Evolutionary conservation across 805 yeast genomes (phyloP).

Genomic region (Jamesozyma rosinii): DNA sequence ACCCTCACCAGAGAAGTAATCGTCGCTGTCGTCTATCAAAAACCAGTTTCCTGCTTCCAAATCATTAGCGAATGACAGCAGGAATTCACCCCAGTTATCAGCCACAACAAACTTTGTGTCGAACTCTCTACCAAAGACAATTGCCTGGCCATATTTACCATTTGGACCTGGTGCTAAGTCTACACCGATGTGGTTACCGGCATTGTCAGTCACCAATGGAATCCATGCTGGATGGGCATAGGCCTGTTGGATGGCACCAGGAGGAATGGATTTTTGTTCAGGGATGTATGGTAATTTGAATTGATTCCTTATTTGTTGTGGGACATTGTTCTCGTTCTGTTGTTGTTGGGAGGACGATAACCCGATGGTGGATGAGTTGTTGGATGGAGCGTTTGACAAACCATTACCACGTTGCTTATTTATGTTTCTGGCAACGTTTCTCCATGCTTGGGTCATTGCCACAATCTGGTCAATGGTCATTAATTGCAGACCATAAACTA

Average conservation of each 20-base stretch:
- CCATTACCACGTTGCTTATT: constrained; percentile 17
- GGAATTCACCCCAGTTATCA: constrained; percentile 80
- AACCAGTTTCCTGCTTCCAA: constrained; percentile 75
- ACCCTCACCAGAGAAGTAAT: constrained; percentile 64
- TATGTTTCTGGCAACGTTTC: constrained; percentile 49
- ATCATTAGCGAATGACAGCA: constrained; percentile 76
- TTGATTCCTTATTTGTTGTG: constrained; percentile 15
- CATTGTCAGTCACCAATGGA: constrained; percentile 78
- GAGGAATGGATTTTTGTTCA: constrained; percentile 65
- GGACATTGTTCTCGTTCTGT: neutral
- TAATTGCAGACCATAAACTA: constrained; percentile 71
- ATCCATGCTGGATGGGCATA: constrained; percentile 92
- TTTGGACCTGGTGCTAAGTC: constrained; percentile 75
- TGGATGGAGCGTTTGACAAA: constrained; percentile 13
- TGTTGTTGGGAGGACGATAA: constrained; percentile 2
- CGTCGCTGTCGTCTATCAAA: constrained; percentile 56
- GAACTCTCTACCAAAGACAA: constrained; percentile 86
- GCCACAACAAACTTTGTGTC: constrained; percentile 85
- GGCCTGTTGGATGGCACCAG: constrained; percentile 56
- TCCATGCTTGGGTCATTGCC: constrained; percentile 79
- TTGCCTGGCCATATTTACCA: constrained; percentile 86
- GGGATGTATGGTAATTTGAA: constrained; percentile 38
- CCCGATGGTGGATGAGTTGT: constrained; percentile 7
- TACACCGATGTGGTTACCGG: constrained; percentile 85
- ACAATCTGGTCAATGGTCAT: constrained; percentile 74